A percentile compares a stretch with the other conserved stretches of the same genome.
phyloP scores from a whole-genome alignment of 2,329 filamentous ascomycete genomes.

The Aspergillus floridensis region DNA sequence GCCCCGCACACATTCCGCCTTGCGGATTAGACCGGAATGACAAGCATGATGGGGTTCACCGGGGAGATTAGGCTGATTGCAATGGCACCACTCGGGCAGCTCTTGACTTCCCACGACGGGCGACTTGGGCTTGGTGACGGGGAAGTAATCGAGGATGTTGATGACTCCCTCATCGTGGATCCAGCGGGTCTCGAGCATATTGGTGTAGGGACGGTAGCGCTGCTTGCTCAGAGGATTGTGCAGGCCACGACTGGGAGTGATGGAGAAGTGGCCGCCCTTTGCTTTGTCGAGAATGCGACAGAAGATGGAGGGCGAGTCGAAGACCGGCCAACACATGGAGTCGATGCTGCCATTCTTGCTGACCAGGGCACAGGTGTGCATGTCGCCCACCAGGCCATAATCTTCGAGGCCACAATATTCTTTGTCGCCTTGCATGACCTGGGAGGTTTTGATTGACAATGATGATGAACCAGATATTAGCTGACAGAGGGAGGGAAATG shows the following conservation, averaged over 20 bases:
- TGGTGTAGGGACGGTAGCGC: constrained; percentile 71
- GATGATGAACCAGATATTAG: background rate
- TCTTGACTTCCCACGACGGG: constrained; percentile 16
- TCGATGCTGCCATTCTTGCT: constrained; percentile 72
- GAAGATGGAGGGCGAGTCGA: constrained; percentile 74
- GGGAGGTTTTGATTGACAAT: background rate
- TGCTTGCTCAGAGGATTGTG: constrained; percentile 65
- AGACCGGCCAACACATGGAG: constrained; percentile 79
- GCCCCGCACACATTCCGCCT: constrained; percentile 71
- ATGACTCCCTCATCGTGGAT: constrained; percentile 73
- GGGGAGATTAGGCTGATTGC: constrained; percentile 21
- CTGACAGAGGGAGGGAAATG: background rate
- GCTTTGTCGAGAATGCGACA: constrained; percentile 71
- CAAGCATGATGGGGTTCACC: constrained; percentile 42
- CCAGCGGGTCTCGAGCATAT: constrained; percentile 74
- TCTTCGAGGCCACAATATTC: constrained; percentile 59
- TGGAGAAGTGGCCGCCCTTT: constrained; percentile 71
- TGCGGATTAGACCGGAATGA: constrained; percentile 56
- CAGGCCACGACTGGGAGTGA: constrained; percentile 51
- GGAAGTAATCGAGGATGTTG: constrained; percentile 73
- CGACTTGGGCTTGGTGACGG: constrained; percentile 58
- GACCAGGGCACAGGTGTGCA: constrained; percentile 74
- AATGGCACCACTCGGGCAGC: constrained; percentile 35
- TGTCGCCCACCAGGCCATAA: constrained; percentile 77
- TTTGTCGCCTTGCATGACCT: background rate